phyloP scores from a whole-genome alignment of 495 filamentous ascomycete genomes.

The Hyphodiscus hymeniophilus region DNA sequence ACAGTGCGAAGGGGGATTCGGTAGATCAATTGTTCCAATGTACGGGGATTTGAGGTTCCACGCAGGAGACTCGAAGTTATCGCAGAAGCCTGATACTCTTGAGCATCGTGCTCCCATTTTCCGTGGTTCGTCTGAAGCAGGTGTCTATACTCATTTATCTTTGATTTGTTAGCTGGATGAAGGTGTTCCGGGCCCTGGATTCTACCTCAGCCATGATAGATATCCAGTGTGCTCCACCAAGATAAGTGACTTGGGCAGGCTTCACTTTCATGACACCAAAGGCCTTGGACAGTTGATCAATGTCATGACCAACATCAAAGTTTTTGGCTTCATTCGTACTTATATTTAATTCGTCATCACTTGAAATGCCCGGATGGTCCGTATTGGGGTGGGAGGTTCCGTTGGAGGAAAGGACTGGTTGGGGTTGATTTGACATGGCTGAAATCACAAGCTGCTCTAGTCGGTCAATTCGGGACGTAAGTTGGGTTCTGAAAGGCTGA shows the following conservation, averaged over 20 bases:
- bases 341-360: too few relatives aligned
- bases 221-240: slow-evolving; percentile 4
- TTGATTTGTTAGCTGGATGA: background rate
- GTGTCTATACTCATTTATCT: slow-evolving; percentile 2
- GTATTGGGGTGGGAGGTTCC: background rate
- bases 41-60: background rate
- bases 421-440: background rate
- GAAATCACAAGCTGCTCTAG: slow-evolving; percentile 1
- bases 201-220: slow-evolving; percentile 3
- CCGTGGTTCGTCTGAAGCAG: background rate
- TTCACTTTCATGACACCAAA: slow-evolving; percentile 3
- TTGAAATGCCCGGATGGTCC: background rate
- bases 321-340: background rate
- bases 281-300: background rate
- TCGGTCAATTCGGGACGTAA: slow-evolving; percentile 1
- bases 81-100: background rate
- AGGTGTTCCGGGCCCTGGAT: too few relatives aligned
- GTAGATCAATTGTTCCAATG: background rate
- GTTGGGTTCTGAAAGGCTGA: background rate
- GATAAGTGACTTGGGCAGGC: background rate
- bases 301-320: background rate
- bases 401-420: background rate
- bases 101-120: background rate
- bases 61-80: background rate
- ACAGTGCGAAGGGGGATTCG: background rate